A percentile compares a stretch with the other conserved stretches of the same genome.
These are phyloP conservation scores for Metarhizium robertsii DNA, from an alignment of 2,329 filamentous ascomycete species.

Conservation along the genomic window DNA sequence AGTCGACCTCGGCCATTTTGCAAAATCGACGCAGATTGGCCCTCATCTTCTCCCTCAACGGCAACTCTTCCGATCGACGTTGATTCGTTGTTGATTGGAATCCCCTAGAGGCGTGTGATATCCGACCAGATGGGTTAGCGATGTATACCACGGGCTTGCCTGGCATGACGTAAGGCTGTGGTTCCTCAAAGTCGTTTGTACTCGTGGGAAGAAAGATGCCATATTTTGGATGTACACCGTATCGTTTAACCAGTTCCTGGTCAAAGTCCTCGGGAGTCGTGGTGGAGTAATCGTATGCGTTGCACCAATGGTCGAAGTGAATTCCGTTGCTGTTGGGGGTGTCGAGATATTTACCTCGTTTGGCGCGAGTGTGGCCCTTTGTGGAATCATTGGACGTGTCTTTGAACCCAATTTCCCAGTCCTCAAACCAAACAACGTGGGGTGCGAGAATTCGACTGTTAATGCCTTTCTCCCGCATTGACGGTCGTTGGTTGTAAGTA, in stretches of 20 bases:
- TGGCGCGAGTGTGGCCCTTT: conserved; percentile 41
- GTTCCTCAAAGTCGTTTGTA: conserved; percentile 32
- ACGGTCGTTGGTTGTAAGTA: conserved; percentile 30
- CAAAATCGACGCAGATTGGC: conserved; percentile 28
- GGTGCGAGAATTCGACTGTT: conserved; percentile 45
- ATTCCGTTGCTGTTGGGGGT: conserved; percentile 43
- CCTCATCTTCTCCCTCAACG: conserved; percentile 24
- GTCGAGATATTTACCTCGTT: conserved; percentile 44
- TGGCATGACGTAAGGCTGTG: conserved; percentile 31
- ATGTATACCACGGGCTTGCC: conserved; percentile 40
- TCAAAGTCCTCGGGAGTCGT: conserved; percentile 42
- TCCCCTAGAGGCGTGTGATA: conserved; percentile 38
- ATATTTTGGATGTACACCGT: conserved; percentile 42
- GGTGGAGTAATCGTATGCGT: conserved; percentile 41
- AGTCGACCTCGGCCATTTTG: conserved; percentile 22
- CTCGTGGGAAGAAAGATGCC: conserved; percentile 43
- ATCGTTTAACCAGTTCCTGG: conserved; percentile 36
- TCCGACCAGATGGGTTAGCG: conserved; percentile 35
- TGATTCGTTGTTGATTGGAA: conserved; percentile 26
- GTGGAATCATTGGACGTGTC: conserved; percentile 48
- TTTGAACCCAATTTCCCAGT: conserved; percentile 49
- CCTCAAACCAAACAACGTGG: conserved; percentile 35
- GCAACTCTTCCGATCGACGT: conserved; percentile 23
- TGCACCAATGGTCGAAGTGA: conserved; percentile 45
- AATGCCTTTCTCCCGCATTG: conserved; percentile 30